Percentiles rank a stretch among this genome's conserved stretches.
Evolutionary conservation across 2,329 filamentous ascomycete genomes (phyloP).

Genomic region (Fusarium clavum): DNA sequence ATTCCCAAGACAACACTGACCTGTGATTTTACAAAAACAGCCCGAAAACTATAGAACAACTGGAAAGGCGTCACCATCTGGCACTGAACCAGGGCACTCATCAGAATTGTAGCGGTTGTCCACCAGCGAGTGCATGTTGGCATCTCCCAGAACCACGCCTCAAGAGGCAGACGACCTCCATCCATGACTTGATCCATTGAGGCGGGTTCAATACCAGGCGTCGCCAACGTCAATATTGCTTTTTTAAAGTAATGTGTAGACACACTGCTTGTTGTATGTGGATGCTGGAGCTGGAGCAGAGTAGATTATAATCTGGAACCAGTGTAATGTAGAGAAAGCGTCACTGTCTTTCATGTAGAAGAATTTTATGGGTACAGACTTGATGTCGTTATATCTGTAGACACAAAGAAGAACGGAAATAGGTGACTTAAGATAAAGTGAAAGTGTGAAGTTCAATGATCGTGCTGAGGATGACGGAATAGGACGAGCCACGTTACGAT

Average conservation of each 20-base stretch:
- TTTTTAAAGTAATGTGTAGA: not conserved
- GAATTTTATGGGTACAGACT: not conserved
- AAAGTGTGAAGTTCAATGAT: not conserved
- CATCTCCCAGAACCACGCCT: constrained; percentile 99
- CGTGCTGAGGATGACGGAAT: constrained; percentile 32
- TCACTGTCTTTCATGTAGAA: not conserved
- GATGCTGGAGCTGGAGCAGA: not conserved
- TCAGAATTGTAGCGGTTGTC: constrained; percentile 91
- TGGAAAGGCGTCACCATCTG: constrained; percentile 93
- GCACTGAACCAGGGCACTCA: constrained; percentile 91
- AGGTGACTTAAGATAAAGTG: constrained; percentile 2
- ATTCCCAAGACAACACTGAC: constrained; percentile 60
- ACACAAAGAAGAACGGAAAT: not conserved
- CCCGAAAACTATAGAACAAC: constrained; percentile 94
- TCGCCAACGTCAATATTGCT: not conserved
- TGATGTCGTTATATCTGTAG: not conserved
- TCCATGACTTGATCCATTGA: constrained; percentile 70
- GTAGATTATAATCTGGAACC: not conserved
- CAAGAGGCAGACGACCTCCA: constrained; percentile 79
- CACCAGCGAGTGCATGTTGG: constrained; percentile 95
- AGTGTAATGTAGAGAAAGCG: not conserved
- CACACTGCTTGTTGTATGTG: not conserved
- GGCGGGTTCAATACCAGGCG: not conserved
- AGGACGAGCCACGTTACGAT: constrained; percentile 40
- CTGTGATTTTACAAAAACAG: constrained; percentile 92